These are phyloP conservation scores for Astragalus glycyphyllos DNA, from an alignment of 306 rosid species.

Conservation along the genomic window DNA sequence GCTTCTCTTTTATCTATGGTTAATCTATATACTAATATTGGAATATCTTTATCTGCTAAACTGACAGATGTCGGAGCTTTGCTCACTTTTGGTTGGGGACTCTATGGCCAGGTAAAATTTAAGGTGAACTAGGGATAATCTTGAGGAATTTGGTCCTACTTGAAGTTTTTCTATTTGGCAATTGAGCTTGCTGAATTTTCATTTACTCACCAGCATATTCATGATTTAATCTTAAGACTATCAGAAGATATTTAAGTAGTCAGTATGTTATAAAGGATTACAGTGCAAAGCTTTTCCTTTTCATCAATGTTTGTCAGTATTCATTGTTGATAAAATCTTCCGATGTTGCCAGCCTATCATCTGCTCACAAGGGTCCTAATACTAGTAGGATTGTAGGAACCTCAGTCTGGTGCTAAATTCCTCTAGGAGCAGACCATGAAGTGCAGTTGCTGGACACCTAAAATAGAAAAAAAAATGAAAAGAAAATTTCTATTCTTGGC, in stretches of 20 bases:
- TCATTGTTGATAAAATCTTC: too few species aligned
- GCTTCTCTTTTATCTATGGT: background rate
- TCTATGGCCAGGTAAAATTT: slow-evolving; percentile 84
- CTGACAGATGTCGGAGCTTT: slow-evolving; percentile 82
- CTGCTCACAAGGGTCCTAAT: too few species aligned
- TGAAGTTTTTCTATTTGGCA: slow-evolving; percentile 9
- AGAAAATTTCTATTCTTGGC: background rate
- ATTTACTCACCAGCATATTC: slow-evolving; percentile 1
- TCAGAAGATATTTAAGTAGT: background rate
- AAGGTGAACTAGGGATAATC: slow-evolving; percentile 28
- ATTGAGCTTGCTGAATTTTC: background rate
- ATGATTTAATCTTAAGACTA: background rate
- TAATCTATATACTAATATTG: slow-evolving; percentile 23
- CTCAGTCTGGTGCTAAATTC: too few species aligned
- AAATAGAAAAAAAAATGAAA: background rate
- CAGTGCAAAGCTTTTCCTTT: background rate
- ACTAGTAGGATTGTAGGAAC: too few species aligned
- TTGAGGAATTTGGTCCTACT: background rate
- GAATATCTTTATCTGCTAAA: slow-evolving; percentile 1
- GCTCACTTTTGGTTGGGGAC: slow-evolving; percentile 89
- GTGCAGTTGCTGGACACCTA: background rate
- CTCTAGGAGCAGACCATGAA: too few species aligned
- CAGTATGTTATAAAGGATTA: background rate
- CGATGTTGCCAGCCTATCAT: too few species aligned
- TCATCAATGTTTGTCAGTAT: too few species aligned